Evolutionary conservation across 805 yeast genomes (phyloP).

Genomic region (Tetrapisispora taiwanensis): DNA sequence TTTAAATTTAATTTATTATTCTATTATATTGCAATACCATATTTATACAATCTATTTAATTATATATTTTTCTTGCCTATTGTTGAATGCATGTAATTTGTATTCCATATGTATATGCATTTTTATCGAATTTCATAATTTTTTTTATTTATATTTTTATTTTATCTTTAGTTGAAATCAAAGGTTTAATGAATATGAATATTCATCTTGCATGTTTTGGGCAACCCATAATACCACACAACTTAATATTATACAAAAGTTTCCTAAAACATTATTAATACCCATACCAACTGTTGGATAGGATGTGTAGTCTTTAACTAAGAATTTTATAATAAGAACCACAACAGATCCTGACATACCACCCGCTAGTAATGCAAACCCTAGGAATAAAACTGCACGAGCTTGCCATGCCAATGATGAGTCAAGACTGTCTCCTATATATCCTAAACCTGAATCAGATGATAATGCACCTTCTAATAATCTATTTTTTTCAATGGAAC

Average conservation of each 20-base stretch:
- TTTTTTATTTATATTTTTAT: no score
- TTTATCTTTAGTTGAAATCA: slow-evolving; percentile 21
- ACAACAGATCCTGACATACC: slow-evolving; percentile 89
- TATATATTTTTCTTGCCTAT: no score
- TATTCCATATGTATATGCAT: no score
- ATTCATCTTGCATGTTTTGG: slow-evolving; percentile 93
- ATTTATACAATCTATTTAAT: no score
- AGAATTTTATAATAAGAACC: slow-evolving; percentile 74
- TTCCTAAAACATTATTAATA: slow-evolving; percentile 72
- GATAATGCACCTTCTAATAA: slow-evolving; percentile 32
- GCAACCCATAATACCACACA: slow-evolving; percentile 87
- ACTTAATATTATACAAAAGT: slow-evolving; percentile 73
- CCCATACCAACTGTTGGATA: slow-evolving; percentile 96
- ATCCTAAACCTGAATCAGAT: slow-evolving; percentile 28
- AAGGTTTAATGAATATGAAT: slow-evolving; percentile 79
- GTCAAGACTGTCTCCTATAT: slow-evolving; percentile 28
- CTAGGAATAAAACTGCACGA: slow-evolving; percentile 77
- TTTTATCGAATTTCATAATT: no score
- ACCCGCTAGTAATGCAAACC: slow-evolving; percentile 87
- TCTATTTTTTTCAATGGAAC: slow-evolving; percentile 36
- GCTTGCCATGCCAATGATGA: slow-evolving; percentile 83
- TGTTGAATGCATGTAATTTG: no score
- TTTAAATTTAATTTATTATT: no score
- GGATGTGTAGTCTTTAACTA: slow-evolving; percentile 58
- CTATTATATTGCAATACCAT: no score